phyloP scores from a whole-genome alignment of 2,329 filamentous ascomycete species.

The Apiospora sp. region DNA sequence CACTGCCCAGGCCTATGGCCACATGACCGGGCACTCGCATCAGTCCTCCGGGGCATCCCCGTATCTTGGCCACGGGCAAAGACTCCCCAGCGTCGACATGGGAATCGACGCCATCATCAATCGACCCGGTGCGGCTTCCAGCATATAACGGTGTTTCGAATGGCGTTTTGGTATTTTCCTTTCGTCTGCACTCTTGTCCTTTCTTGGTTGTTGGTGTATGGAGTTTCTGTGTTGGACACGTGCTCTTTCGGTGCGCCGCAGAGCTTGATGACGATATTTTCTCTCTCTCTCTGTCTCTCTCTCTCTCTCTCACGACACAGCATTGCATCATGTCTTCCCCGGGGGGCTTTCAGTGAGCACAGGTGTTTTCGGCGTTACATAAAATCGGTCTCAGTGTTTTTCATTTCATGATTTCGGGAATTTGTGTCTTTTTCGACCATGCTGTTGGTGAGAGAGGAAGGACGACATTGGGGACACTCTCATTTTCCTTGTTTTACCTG shows the following conservation, averaged over 20 bases:
- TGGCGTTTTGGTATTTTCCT: constrained; percentile 28
- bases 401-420: not conserved
- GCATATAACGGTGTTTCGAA: constrained; percentile 37
- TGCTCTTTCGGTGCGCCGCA: constrained; percentile 21
- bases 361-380: constrained; percentile 18
- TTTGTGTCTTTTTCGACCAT: not conserved
- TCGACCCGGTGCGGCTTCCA: constrained; percentile 45
- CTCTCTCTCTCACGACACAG: not conserved
- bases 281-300: not conserved
- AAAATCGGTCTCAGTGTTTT: not conserved
- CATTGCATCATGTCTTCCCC: constrained; percentile 6
- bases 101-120: constrained; percentile 68
- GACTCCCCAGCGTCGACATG: constrained; percentile 66
- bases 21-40: constrained; percentile 39
- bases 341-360: not conserved
- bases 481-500: constrained; percentile 6
- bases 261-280: constrained; percentile 18
- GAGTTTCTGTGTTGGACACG: constrained; percentile 20
- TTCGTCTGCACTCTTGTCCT: constrained; percentile 26
- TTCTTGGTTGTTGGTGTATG: constrained; percentile 11
- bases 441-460: not conserved
- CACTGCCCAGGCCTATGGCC: constrained; percentile 44
- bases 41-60: constrained; percentile 53
- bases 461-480: not conserved
- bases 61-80: constrained; percentile 55